These are phyloP conservation scores for Gymnopilus dilepis DNA, from an alignment of 768 basidiomycete species.

Conservation along the genomic window DNA sequence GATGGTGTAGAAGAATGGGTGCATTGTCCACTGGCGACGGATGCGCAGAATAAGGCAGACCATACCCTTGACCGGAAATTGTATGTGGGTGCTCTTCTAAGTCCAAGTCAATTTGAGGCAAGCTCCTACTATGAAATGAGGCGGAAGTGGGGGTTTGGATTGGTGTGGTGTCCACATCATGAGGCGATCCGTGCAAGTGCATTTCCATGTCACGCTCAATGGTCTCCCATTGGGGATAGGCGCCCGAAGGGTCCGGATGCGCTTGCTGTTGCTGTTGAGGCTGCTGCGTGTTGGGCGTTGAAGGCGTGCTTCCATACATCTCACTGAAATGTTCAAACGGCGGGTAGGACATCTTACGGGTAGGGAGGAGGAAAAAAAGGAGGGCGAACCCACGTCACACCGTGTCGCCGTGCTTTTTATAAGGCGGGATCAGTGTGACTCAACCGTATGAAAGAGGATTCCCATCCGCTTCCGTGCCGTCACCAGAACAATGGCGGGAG, in stretches of 20 bases:
- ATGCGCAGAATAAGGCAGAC: background rate
- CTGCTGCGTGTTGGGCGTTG: background rate
- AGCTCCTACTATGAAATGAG: conserved; percentile 33
- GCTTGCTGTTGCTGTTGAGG: conserved; percentile 8
- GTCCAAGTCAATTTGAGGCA: conserved; percentile 21
- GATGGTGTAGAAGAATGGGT: conserved; percentile 38
- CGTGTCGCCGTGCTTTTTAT: conserved; percentile 34
- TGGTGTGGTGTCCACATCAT: conserved; percentile 24
- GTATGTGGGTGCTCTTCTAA: conserved; percentile 37
- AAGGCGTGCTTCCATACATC: conserved; percentile 9
- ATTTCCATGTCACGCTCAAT: conserved; percentile 45
- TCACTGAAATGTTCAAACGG: conserved; percentile 23
- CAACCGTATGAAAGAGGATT: conserved; percentile 16
- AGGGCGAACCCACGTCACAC: conserved; percentile 1
- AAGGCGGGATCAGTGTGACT: conserved; percentile 41
- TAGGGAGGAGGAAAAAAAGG: conserved; percentile 9
- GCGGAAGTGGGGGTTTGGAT: conserved; percentile 32
- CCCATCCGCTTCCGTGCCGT: conserved; percentile 16
- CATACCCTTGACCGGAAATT: conserved; percentile 27
- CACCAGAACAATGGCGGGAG: conserved; percentile 21
- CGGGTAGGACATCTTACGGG: conserved; percentile 25
- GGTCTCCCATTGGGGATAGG: conserved; percentile 45
- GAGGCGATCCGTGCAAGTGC: conserved; percentile 35
- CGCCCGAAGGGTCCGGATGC: conserved; percentile 4
- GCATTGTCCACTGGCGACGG: conserved; percentile 29